Evolutionary conservation across 148 eudicot species (phyloP), one percentile per base, ranked within the genome.

Genomic region (Simmondsia chinensis): DNA sequence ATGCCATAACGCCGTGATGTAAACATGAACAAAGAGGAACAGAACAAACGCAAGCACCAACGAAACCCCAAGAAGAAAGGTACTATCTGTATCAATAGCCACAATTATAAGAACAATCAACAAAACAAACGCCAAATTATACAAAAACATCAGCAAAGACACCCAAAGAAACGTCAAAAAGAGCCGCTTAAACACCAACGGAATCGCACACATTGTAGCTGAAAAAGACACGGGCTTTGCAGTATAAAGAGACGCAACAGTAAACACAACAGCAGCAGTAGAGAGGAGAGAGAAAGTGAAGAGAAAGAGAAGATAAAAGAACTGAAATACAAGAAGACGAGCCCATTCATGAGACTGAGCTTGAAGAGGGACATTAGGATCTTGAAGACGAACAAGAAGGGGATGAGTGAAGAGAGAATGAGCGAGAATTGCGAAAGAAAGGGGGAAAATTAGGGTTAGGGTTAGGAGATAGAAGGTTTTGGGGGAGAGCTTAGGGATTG

Each of bases 321-420:
- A 76, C 50, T 89, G 97, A 53, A 81, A 73, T 26, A 63, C 6
- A 10, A 89, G 63, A 31, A 89, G 97, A 25, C 67, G 67, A 42
- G 77, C 37, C 88, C 82, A 78, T 19, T 79, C 46, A 19, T 73
- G 65, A 26, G 93, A 13, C 27, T 67, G 70, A 20, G 76, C 8
- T 9, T 17, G 27, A 22, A 64, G 18, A 2, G 70, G 66, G 11
- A 54, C 54, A 5, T 50, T 8, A 0, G 79, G 71, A 45, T 75
- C 64, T 27, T 74, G 80, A 29, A 81, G 68, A 28, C 73, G 82
- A 16, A 76, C 0, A 33, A 89, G 54, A 18, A 89, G 64, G 0
- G 97, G 97, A 57, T 79, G 87, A 2, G 95, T 89, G 76, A 89
- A 84, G 32, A 89, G 72, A 3, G 95, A 81, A 54, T 89, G 97